Conservation (phyloP, 1,284 basidiomycete genomes). For the Polyporus tsugae region DNA sequence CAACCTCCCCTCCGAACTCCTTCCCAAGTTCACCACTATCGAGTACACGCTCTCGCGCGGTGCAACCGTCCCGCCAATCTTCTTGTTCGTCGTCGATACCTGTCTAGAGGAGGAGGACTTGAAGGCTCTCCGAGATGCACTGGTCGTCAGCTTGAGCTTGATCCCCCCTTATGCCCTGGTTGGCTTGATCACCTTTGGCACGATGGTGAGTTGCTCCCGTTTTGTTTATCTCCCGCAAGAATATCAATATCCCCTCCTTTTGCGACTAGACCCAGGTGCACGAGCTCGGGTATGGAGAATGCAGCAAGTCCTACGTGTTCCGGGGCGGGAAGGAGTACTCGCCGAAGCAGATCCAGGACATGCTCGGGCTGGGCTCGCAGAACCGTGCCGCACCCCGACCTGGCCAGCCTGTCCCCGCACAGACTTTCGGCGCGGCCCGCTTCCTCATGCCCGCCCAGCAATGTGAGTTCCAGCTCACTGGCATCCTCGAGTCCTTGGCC, state of each 20-base stretch:
- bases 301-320: conserved; percentile 99
- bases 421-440: conserved; percentile 87
- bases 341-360: conserved; percentile 97
- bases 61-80: conserved; percentile 93
- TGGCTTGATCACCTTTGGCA: conserved; percentile 95
- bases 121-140: conserved; percentile 91
- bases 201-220: conserved; percentile 75
- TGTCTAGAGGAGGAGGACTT: conserved; percentile 97
- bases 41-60: conserved; percentile 96
- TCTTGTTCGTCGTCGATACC: conserved; percentile 97
- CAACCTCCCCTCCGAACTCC: conserved; percentile 94
- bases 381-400: conserved; percentile 84
- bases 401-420: conserved; percentile 87
- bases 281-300: conserved; percentile 96
- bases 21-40: conserved; percentile 99
- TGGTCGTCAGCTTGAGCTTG: conserved; percentile 93
- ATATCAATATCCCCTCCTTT: conserved; percentile 10
- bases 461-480: conserved; percentile 96
- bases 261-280: conserved; percentile 90
- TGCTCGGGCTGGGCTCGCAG: conserved; percentile 90
- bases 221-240: neutral
- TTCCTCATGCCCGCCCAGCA: conserved; percentile 95
- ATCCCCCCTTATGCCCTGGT: conserved; percentile 95
- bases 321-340: conserved; percentile 98
- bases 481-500: conserved; percentile 89